These are phyloP conservation scores for Amylocystis lapponica DNA, from an alignment of 768 basidiomycete species.

Conservation along the genomic window DNA sequence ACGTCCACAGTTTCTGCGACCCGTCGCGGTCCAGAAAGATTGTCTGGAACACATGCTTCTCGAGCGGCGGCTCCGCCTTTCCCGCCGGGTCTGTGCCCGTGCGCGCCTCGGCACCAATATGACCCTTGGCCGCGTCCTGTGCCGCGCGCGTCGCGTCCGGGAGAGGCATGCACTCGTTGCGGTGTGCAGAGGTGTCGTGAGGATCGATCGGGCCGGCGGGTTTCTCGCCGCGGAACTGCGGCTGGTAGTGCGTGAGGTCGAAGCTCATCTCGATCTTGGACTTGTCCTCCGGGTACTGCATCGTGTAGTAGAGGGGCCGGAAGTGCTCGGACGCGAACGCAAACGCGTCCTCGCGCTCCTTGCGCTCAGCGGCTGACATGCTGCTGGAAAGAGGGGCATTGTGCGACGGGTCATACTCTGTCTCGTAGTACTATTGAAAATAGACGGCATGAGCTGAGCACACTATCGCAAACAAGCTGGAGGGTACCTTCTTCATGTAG, in stretches of 20 bases:
- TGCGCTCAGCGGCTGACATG: constrained; percentile 18
- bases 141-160: constrained; percentile 6
- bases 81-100: constrained; percentile 15
- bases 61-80: constrained; percentile 25
- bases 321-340: constrained; percentile 35
- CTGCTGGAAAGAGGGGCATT: constrained; percentile 16
- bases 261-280: constrained; percentile 49
- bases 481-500: constrained; percentile 41
- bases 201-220: constrained; percentile 18
- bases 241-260: constrained; percentile 43
- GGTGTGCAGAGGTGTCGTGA: constrained; percentile 12
- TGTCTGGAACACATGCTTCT: constrained; percentile 45
- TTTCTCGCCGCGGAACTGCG: constrained; percentile 33
- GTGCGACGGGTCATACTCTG: constrained; percentile 30
- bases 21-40: constrained; percentile 42
- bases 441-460: not conserved
- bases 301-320: constrained; percentile 41
- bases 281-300: constrained; percentile 37
- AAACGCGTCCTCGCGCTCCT: constrained; percentile 25
- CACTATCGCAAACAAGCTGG: not conserved
- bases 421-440: constrained; percentile 34
- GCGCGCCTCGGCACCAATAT: constrained; percentile 9
- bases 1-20: constrained; percentile 36
- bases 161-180: constrained; percentile 14
- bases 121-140: constrained; percentile 4